phyloP scores from a whole-genome alignment of 495 filamentous ascomycete species.

The Sordaria brevicollis region DNA sequence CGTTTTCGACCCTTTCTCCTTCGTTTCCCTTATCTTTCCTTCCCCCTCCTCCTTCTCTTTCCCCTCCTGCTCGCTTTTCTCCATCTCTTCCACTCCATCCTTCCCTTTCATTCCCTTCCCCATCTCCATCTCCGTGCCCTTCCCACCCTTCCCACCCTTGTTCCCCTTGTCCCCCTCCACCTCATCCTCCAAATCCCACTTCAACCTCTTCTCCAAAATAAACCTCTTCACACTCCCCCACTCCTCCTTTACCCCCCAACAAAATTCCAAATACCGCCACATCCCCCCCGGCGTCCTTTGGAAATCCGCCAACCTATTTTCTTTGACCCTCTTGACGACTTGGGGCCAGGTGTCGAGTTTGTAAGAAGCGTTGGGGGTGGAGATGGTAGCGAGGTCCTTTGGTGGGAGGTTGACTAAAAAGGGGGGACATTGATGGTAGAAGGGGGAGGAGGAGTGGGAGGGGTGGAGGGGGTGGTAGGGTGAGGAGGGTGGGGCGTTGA shows the following conservation, averaged over 20 bases:
- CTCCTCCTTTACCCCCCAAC: slow-evolving; percentile 45
- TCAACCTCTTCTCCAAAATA: slow-evolving; percentile 52
- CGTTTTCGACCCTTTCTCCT: slow-evolving; percentile 9
- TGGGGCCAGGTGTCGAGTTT: slow-evolving; percentile 48
- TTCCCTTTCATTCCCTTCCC: too few relatives aligned
- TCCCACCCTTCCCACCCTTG: too few relatives aligned
- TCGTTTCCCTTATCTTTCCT: too few relatives aligned
- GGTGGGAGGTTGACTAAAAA: slow-evolving; percentile 47
- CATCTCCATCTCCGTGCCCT: too few relatives aligned
- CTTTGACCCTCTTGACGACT: slow-evolving; percentile 49
- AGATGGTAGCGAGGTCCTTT: slow-evolving; percentile 52
- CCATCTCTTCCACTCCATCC: too few relatives aligned
- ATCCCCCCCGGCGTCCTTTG: slow-evolving; percentile 64
- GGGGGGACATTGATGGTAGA: slow-evolving; percentile 50
- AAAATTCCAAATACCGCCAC: slow-evolving; percentile 60
- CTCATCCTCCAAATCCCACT: slow-evolving; percentile 39
- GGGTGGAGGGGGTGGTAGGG: slow-evolving; percentile 43
- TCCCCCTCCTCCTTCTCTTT: too few relatives aligned
- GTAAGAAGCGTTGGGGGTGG: slow-evolving; percentile 54
- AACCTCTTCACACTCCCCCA: slow-evolving; percentile 68
- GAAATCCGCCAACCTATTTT: slow-evolving; percentile 64
- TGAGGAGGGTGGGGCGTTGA: slow-evolving; percentile 50
- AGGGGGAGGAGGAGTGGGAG: slow-evolving; percentile 46
- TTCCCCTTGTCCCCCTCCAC: too few relatives aligned
- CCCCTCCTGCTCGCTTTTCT: too few relatives aligned